phyloP scores from a whole-genome alignment of 2,329 filamentous ascomycete genomes.

The Chaetomium olivaceum region DNA sequence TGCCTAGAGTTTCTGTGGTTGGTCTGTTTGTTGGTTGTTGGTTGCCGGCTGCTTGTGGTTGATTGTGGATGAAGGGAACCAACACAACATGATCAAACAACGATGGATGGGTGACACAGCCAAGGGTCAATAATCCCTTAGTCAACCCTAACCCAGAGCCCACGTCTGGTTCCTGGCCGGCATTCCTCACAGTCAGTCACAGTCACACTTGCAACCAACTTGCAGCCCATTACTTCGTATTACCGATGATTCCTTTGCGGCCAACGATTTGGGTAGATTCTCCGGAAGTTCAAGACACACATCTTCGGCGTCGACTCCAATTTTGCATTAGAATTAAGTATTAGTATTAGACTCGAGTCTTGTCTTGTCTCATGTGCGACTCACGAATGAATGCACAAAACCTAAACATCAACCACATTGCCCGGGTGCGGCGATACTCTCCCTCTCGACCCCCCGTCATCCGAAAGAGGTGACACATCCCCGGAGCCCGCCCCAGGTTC shows the following conservation, averaged over 20 bases:
- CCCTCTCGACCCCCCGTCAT: background rate
- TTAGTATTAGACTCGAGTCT: background rate
- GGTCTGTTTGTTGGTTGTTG: background rate
- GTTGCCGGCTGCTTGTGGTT: background rate
- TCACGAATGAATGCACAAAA: background rate
- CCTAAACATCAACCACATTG: constrained; percentile 12
- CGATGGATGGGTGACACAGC: background rate
- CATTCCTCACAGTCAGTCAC: background rate
- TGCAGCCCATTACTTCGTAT: background rate
- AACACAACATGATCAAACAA: too few species aligned
- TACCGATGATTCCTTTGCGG: too few species aligned
- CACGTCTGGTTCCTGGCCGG: background rate
- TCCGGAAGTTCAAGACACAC: background rate
- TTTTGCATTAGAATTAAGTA: background rate
- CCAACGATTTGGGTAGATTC: too few species aligned
- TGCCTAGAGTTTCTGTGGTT: background rate
- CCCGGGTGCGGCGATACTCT: constrained; percentile 18
- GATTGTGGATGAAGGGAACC: background rate
- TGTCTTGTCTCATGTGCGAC: background rate
- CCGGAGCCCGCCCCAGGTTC: background rate
- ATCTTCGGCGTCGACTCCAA: background rate
- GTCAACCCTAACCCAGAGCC: background rate
- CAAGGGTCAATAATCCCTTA: background rate
- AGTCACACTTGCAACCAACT: background rate
- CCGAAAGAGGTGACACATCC: constrained; percentile 6